A percentile compares a stretch with the other conserved stretches of the same genome.
Conservation (phyloP, 1,284 basidiomycete genomes). For the Irpex sp. region DNA sequence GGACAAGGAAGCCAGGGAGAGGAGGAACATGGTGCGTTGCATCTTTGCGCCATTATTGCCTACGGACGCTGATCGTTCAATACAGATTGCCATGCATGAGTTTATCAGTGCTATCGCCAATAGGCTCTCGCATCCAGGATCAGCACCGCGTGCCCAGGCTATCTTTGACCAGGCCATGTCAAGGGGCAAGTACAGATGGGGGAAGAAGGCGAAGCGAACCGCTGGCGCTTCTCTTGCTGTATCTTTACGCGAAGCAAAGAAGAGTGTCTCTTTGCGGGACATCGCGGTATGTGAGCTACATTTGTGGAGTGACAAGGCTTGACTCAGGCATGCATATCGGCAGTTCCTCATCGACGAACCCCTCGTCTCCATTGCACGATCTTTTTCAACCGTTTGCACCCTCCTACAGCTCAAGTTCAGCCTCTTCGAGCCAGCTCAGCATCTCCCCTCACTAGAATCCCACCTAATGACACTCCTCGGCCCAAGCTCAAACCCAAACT, state of each 20-base stretch:
- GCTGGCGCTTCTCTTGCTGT: conserved; percentile 65
- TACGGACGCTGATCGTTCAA: conserved; percentile 12
- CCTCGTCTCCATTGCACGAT: conserved; percentile 47
- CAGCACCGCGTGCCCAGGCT: conserved; percentile 55
- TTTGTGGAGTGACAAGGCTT: conserved; percentile 17
- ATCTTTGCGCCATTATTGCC: conserved; percentile 9
- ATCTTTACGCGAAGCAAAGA: conserved; percentile 62
- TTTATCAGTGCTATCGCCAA: conserved; percentile 57
- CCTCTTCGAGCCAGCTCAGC: conserved; percentile 38
- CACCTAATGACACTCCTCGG: conserved; percentile 38
- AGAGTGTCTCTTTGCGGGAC: conserved; percentile 60
- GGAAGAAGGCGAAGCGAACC: conserved; percentile 58
- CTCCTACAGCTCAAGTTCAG: conserved; percentile 44
- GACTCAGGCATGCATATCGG: conserved; percentile 17
- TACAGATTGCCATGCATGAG: conserved; percentile 56
- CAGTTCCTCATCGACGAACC: conserved; percentile 53
- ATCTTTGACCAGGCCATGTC: conserved; percentile 65
- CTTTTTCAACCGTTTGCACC: conserved; percentile 49
- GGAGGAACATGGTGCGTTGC: conserved; percentile 51
- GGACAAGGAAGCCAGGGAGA: conserved; percentile 55
- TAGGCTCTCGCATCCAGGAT: conserved; percentile 50
- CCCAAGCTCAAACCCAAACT: conserved; percentile 10
- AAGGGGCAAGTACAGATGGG: conserved; percentile 59
- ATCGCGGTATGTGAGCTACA: conserved; percentile 47
- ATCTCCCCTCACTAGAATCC: conserved; percentile 42